Evolutionary conservation across 306 rosid species (phyloP).

Genomic region (Purshia tridentata): DNA sequence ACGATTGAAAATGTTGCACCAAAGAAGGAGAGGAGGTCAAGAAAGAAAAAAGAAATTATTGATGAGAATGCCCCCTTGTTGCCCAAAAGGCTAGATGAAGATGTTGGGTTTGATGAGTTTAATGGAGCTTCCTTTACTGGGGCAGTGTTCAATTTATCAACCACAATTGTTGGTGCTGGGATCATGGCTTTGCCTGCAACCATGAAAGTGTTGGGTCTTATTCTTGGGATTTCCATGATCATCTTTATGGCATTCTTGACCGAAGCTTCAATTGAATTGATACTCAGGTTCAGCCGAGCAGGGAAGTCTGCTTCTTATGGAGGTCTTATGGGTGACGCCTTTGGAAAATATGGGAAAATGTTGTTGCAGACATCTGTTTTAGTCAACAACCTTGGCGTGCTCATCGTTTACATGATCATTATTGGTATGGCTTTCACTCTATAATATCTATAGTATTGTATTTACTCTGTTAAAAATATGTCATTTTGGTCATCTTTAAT

Average conservation of each 20-base stretch:
- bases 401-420: conserved; percentile 83
- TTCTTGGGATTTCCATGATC: conserved; percentile 69
- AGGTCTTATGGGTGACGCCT: conserved; percentile 67
- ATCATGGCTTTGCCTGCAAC: conserved; percentile 92
- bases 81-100: conserved; percentile 43
- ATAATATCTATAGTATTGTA: not conserved
- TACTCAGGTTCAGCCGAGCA: conserved; percentile 63
- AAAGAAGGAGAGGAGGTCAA: conserved; percentile 42
- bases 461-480: not conserved
- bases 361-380: conserved; percentile 56
- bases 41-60: conserved; percentile 40
- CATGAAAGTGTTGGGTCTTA: conserved; percentile 70
- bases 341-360: conserved; percentile 66
- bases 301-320: conserved; percentile 73
- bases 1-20: conserved; percentile 34
- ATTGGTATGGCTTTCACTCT: conserved; percentile 48
- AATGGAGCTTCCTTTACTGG: conserved; percentile 87
- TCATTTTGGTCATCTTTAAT: not conserved
- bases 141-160: conserved; percentile 83
- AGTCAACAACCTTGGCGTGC: conserved; percentile 65
- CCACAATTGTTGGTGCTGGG: conserved; percentile 87
- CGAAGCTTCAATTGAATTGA: conserved; percentile 62
- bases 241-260: conserved; percentile 66
- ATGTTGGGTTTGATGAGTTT: conserved; percentile 53
- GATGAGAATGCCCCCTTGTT: conserved; percentile 69